A percentile compares a stretch with the other conserved stretches of the same genome.
Evolutionary conservation across 2,329 filamentous ascomycete genomes (phyloP).

Genomic region (Claviceps pazoutovae): DNA sequence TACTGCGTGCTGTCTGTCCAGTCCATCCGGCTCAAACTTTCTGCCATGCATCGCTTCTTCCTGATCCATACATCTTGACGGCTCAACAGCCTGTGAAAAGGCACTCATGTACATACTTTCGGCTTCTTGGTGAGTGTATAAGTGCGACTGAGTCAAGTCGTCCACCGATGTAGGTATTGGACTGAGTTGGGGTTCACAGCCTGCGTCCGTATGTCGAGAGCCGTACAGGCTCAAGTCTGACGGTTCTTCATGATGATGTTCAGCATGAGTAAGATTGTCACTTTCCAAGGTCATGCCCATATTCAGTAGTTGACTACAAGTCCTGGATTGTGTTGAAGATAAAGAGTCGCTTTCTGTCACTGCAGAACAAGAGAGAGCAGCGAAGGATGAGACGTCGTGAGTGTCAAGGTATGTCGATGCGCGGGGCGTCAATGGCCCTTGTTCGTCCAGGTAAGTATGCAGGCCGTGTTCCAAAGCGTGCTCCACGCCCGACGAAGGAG

Average conservation of each 20-base stretch:
- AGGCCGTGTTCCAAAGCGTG: slow-evolving; percentile 22
- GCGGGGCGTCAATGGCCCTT: slow-evolving; percentile 36
- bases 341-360: slow-evolving; percentile 6
- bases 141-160: slow-evolving; percentile 48
- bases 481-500: slow-evolving; percentile 25
- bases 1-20: background rate
- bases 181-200: background rate
- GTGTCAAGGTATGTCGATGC: slow-evolving; percentile 33
- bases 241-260: background rate
- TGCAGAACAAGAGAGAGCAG: slow-evolving; percentile 16
- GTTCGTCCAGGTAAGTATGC: slow-evolving; percentile 21
- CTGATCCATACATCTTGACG: background rate
- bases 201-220: background rate
- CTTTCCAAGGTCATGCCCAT: background rate
- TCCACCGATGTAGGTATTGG: slow-evolving; percentile 16
- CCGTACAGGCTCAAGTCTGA: background rate
- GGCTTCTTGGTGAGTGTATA: slow-evolving; percentile 68
- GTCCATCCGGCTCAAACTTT: background rate
- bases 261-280: background rate
- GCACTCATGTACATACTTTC: slow-evolving; percentile 81
- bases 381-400: slow-evolving; percentile 2
- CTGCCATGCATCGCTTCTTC: background rate
- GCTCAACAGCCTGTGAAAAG: slow-evolving; percentile 35
- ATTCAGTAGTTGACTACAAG: slow-evolving; percentile 7
- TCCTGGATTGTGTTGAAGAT: slow-evolving; percentile 1